These are phyloP conservation scores for Agapanthus africanus DNA, from an alignment of 106 monocot species.

Conservation along the genomic window DNA sequence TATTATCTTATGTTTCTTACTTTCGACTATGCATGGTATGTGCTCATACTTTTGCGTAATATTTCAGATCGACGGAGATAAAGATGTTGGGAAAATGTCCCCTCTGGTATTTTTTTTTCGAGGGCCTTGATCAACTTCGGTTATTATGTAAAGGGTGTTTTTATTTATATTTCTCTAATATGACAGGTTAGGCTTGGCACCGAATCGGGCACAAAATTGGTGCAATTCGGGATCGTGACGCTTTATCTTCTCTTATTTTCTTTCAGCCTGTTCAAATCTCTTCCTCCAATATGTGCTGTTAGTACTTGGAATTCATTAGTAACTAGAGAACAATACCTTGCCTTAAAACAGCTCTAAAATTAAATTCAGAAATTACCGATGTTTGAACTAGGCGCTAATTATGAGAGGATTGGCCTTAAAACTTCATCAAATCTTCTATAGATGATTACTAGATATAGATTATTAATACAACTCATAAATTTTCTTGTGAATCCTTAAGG, in stretches of 20 bases:
- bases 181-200: slow-evolving; percentile 84
- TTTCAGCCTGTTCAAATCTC: slow-evolving; percentile 47
- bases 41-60: not conserved
- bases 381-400: too few species aligned
- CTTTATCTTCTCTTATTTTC: slow-evolving; percentile 49
- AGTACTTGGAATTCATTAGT: too few species aligned
- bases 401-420: too few species aligned
- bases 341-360: too few species aligned
- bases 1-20: not conserved
- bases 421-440: too few species aligned
- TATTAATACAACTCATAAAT: too few species aligned
- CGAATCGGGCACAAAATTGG: slow-evolving; percentile 47
- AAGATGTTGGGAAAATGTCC: slow-evolving; percentile 83
- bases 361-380: too few species aligned
- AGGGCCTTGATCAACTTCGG: not conserved
- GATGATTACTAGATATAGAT: too few species aligned
- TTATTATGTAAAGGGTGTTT: too few species aligned
- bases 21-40: not conserved
- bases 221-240: slow-evolving; percentile 38
- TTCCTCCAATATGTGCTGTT: slow-evolving; percentile 59
- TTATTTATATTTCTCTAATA: not conserved
- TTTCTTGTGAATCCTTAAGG: slow-evolving; percentile 24
- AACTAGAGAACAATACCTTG: too few species aligned
- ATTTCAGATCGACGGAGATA: slow-evolving; percentile 82
- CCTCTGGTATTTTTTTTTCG: slow-evolving; percentile 62